A percentile compares a stretch with the other conserved stretches of the same genome.
Evolutionary conservation across 257 asterid species (phyloP).

Genomic region (Primulina eburnea): DNA sequence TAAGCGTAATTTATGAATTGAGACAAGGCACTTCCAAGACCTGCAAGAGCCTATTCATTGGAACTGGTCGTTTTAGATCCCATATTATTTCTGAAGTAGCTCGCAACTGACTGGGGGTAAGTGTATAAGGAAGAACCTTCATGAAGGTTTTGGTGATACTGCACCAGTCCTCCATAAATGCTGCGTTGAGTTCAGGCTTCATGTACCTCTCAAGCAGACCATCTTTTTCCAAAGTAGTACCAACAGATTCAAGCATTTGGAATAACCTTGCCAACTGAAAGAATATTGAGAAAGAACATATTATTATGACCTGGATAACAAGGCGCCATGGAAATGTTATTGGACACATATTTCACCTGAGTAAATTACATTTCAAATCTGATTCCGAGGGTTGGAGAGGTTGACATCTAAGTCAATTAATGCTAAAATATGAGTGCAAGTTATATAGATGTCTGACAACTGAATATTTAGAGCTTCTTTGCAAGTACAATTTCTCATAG

Average conservation of each 20-base stretch:
- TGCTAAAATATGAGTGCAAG: too few relatives aligned
- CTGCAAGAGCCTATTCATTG: constrained; percentile 95
- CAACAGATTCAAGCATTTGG: constrained; percentile 93
- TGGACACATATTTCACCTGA: background rate
- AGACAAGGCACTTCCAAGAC: constrained; percentile 33
- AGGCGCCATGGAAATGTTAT: background rate
- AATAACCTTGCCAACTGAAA: constrained; percentile 76
- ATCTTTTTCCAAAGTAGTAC: constrained; percentile 71
- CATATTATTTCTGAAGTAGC: constrained; percentile 91
- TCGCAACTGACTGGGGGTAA: constrained; percentile 75
- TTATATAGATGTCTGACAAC: too few relatives aligned
- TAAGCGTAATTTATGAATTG: constrained; percentile 1
- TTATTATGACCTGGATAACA: background rate
- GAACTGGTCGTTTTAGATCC: constrained; percentile 89
- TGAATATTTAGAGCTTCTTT: background rate
- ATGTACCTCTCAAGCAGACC: constrained; percentile 67
- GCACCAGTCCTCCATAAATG: constrained; percentile 70
- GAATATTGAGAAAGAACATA: background rate
- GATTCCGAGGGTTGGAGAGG: background rate
- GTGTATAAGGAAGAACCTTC: constrained; percentile 78
- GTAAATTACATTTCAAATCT: background rate
- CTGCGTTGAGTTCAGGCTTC: constrained; percentile 54
- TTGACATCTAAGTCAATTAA: background rate
- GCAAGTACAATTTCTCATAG: background rate
- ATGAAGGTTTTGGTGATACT: constrained; percentile 54